phyloP scores from a whole-genome alignment of 345 rosid species.

The Physaria fendleri region DNA sequence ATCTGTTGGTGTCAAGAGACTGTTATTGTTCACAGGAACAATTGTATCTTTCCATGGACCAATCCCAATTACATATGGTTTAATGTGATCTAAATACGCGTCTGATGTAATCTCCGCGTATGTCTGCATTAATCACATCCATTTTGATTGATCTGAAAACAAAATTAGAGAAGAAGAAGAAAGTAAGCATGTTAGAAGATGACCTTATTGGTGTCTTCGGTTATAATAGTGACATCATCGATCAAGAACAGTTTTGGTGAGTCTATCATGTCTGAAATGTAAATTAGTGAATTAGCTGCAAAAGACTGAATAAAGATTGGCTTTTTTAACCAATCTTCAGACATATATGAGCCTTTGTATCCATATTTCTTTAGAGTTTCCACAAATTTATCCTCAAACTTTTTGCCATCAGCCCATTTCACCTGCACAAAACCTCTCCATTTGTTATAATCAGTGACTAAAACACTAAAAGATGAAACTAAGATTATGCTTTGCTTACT shows the following conservation, averaged over 20 bases:
- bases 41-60: constrained; percentile 99
- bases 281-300: constrained; percentile 81
- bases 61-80: constrained; percentile 79
- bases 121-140: constrained; percentile 53
- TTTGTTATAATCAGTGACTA: background rate
- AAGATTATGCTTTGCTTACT: constrained; percentile 36
- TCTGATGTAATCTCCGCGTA: constrained; percentile 86
- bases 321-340: constrained; percentile 70
- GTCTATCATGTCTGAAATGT: constrained; percentile 56
- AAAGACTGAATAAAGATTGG: constrained; percentile 92
- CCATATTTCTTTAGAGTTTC: constrained; percentile 67
- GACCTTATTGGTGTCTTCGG: constrained; percentile 97
- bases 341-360: constrained; percentile 75
- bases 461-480: background rate
- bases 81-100: constrained; percentile 59
- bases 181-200: background rate
- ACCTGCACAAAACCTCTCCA: constrained; percentile 40
- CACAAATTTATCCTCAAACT: constrained; percentile 70
- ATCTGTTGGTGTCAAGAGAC: constrained; percentile 67
- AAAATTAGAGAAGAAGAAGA: background rate
- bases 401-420: constrained; percentile 71
- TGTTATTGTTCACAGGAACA: constrained; percentile 57
- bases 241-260: constrained; percentile 80
- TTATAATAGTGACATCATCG: constrained; percentile 52
- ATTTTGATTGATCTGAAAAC: background rate